These are phyloP conservation scores for Fusarium guadeloupense DNA, from an alignment of 2,329 filamentous ascomycete species.

Conservation along the genomic window DNA sequence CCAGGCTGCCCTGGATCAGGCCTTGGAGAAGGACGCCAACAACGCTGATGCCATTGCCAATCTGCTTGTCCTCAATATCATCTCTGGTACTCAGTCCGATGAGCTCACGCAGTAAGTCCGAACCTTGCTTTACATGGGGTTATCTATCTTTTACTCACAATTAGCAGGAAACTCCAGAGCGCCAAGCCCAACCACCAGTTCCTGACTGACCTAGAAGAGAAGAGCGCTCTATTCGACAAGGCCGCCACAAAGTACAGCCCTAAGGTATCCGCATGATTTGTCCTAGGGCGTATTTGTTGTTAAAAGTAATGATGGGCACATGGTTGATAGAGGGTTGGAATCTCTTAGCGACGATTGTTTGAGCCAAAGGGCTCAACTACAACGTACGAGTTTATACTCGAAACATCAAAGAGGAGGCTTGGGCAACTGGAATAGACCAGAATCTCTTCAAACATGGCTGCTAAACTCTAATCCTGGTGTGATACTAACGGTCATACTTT, in stretches of 20 bases:
- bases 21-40: constrained; percentile 75
- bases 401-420: neutral
- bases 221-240: constrained; percentile 86
- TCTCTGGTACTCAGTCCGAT: constrained; percentile 75
- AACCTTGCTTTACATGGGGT: neutral
- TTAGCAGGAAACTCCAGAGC: constrained; percentile 62
- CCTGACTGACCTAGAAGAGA: constrained; percentile 79
- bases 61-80: constrained; percentile 78
- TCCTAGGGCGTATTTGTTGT: constrained; percentile 35
- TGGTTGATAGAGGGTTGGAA: constrained; percentile 40
- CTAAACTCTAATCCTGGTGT: too few relatives aligned
- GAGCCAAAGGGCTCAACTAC: neutral
- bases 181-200: constrained; percentile 74
- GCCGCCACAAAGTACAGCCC: constrained; percentile 87
- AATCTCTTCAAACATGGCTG: neutral
- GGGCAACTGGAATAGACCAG: constrained; percentile 10
- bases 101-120: constrained; percentile 70
- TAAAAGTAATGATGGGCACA: constrained; percentile 46
- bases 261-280: constrained; percentile 70
- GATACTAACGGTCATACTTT: neutral
- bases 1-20: constrained; percentile 84
- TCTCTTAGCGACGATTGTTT: constrained; percentile 33
- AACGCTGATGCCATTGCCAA: constrained; percentile 84
- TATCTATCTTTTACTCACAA: constrained; percentile 35
- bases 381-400: neutral